Evolutionary conservation across 176 grass and related monocot species (phyloP).

Genomic region (Avena insularis): DNA sequence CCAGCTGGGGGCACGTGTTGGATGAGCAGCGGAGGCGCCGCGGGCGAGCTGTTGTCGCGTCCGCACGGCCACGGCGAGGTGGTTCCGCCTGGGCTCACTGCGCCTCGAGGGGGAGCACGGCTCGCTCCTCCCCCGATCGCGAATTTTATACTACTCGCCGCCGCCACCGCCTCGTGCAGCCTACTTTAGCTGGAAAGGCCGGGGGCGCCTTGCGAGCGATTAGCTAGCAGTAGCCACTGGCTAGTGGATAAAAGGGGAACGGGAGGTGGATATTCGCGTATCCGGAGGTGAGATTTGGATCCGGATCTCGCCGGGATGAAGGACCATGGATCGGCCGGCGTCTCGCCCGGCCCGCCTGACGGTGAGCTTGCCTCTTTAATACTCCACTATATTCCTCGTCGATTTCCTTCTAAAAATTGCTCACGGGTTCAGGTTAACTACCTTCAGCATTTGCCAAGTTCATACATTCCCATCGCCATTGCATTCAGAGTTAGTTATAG

Average conservation of each 20-base stretch:
- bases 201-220: not conserved
- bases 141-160: conserved; percentile 23
- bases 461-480: conserved; percentile 14
- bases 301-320: conserved; percentile 61
- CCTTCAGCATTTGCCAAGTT: conserved; percentile 5
- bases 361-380: conserved; percentile 33
- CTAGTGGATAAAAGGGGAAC: conserved; percentile 30
- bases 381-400: too few species aligned
- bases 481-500: not conserved
- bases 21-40: not conserved
- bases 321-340: conserved; percentile 56
- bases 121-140: conserved; percentile 15
- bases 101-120: too few species aligned
- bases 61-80: not conserved
- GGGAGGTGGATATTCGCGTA: conserved; percentile 46
- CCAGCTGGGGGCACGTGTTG: not conserved
- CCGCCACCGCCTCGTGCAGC: conserved; percentile 31
- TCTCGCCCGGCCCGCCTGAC: conserved; percentile 49
- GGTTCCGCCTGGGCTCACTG: too few species aligned
- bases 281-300: conserved; percentile 39
- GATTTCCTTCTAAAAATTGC: not conserved
- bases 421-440: not conserved
- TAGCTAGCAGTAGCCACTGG: not conserved
- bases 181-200: conserved; percentile 22
- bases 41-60: conserved; percentile 11